Evolutionary conservation across 1,284 basidiomycete species (phyloP), one percentile per base, ranked within the genome.

Genomic region (Uromyces viciae-fabae): DNA sequence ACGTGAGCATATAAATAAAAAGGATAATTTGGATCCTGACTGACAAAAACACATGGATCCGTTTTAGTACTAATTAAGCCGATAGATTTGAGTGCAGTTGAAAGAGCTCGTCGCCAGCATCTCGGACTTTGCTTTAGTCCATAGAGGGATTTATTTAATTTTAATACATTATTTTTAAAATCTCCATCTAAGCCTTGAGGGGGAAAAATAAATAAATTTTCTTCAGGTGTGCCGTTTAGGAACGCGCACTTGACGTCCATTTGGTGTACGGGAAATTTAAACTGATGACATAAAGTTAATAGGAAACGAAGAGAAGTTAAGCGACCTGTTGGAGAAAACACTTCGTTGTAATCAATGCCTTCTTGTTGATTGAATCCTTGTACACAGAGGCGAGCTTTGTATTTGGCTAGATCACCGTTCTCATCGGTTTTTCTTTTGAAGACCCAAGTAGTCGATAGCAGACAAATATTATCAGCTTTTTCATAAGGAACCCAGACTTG

Each of bases 191-290:
- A 38, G 25, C 86, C 86, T 2, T 84, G 83, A 0, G 86, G 86
- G 0, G 85, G 84, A 28, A 83, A 80, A 83, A 87, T 85, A 82
- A 86, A 88, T 42, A 88, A 84, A 0, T 85, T 84, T 66, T 88
- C 87, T 0, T 88, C 84, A 0, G 90, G 85, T 0, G 84, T 52
- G 0, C 87, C 88, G 82, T 89, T 87, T 0, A 89, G 84, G 78
- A 86, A 89, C 0, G 87, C 87, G 0, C 83, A 84, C 33, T 87
- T 86, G 64, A 89, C 84, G 81, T 89, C 86, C 36, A 88, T 85
- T 54, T 87, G 86, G 60, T 88, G 84, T 0, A 88, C 69, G 43
- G 87, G 84, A 31, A 82, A 83, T 58, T 86, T 84, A 31, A 86
- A 60, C 2, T 72, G 15, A 0, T 87, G 85, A 14, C 87, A 87